Conservation (phyloP, 371 early-diverging fungal genomes). For the Entomophthora muscae region DNA sequence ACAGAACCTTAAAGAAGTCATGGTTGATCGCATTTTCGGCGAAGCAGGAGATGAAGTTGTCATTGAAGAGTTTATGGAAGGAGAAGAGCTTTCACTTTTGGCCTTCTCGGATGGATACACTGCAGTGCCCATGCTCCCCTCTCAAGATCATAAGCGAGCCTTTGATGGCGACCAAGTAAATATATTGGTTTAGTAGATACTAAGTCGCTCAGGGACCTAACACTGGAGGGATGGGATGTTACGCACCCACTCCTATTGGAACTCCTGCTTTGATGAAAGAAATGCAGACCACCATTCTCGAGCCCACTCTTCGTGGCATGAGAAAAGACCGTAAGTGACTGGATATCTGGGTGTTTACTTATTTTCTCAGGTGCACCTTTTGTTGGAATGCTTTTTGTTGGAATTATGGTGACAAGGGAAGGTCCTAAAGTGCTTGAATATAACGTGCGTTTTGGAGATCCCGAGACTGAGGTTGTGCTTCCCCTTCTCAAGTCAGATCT, state of each 20-base stretch:
- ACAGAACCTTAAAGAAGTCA: conserved; percentile 60
- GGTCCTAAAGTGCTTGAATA: conserved; percentile 92
- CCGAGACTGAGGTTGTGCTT: conserved; percentile 89
- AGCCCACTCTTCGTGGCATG: conserved; percentile 91
- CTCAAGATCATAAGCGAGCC: conserved; percentile 95
- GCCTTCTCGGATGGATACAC: conserved; percentile 95
- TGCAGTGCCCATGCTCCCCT: conserved; percentile 67
- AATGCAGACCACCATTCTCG: conserved; percentile 60
- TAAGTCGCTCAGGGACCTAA: conserved; percentile 64
- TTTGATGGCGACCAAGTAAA: conserved; percentile 62
- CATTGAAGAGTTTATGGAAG: conserved; percentile 83
- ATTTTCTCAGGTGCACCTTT: conserved; percentile 52
- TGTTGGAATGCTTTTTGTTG: conserved; percentile 92
- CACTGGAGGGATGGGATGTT: conserved; percentile 98
- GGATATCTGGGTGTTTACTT: too few species aligned
- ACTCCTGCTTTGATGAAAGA: conserved; percentile 48
- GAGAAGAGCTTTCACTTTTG: conserved; percentile 81
- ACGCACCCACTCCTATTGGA: conserved; percentile 87
- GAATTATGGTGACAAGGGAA: conserved; percentile 76
- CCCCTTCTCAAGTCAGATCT: conserved; percentile 80
- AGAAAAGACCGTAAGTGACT: conserved; percentile 49
- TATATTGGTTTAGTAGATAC: background rate
- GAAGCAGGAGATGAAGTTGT: conserved; percentile 83
- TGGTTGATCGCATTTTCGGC: conserved; percentile 82
- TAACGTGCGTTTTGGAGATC: conserved; percentile 95